These are phyloP conservation scores for Pistacia atlantica DNA, from an alignment of 345 rosid species.

Conservation along the genomic window DNA sequence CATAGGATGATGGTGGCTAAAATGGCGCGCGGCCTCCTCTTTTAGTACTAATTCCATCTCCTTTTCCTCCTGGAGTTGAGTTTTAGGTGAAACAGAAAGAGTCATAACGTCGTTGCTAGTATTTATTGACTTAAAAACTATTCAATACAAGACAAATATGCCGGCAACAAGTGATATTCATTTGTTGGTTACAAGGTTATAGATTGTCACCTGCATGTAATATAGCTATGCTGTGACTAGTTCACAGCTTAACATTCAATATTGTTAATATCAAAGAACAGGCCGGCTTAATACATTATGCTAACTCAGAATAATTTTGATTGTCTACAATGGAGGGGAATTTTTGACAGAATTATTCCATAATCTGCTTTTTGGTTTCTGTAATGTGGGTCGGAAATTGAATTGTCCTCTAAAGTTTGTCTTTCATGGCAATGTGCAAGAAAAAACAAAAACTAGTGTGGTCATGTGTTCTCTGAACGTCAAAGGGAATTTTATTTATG, in stretches of 20 bases:
- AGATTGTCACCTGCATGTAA: slow-evolving; percentile 6
- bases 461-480: no score
- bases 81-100: neutral
- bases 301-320: neutral
- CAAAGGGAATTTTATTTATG: no score
- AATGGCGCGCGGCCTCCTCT: slow-evolving; percentile 32
- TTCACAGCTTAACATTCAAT: slow-evolving; percentile 2
- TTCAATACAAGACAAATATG: slow-evolving; percentile 3
- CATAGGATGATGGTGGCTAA: slow-evolving; percentile 51
- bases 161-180: slow-evolving; percentile 12
- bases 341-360: neutral
- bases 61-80: neutral
- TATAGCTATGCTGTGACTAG: neutral
- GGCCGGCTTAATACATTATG: slow-evolving; percentile 5
- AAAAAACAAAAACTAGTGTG: neutral
- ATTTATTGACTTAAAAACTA: neutral
- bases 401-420: neutral
- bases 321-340: neutral
- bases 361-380: neutral
- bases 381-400: neutral
- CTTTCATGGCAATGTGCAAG: neutral
- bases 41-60: slow-evolving; percentile 1
- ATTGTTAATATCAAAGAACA: neutral
- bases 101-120: no score
- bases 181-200: neutral